A percentile compares a stretch with the other conserved stretches of the same genome.
Evolutionary conservation across 805 yeast species (phyloP).

Genomic region (Clavispora phyllophila): DNA sequence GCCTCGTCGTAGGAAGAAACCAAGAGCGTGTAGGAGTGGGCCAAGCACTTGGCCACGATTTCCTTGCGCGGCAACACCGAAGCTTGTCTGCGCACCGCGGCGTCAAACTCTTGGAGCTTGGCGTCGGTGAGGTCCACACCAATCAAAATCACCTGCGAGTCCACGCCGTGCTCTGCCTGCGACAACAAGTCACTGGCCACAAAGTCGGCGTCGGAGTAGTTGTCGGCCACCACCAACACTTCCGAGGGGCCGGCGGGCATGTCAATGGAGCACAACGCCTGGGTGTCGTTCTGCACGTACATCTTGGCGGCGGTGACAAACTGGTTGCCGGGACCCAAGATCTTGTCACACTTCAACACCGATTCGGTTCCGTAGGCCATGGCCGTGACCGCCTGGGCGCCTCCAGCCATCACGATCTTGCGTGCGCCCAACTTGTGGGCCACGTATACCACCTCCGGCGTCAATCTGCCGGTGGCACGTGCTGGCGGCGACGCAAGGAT

Average conservation of each 20-base stretch:
- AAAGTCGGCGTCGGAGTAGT: slow-evolving; percentile 82
- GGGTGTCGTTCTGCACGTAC: slow-evolving; percentile 93
- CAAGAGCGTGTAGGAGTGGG: slow-evolving; percentile 78
- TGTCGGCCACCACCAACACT: slow-evolving; percentile 93
- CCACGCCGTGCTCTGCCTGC: slow-evolving; percentile 98
- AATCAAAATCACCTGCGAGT: slow-evolving; percentile 90
- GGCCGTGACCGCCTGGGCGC: slow-evolving; percentile 98
- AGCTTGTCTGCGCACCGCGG: slow-evolving; percentile 83
- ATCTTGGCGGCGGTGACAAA: slow-evolving; percentile 99
- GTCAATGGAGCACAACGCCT: slow-evolving; percentile 92
- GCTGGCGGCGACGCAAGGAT: slow-evolving; percentile 91
- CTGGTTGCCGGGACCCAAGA: slow-evolving; percentile 98
- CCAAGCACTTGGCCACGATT: slow-evolving; percentile 85
- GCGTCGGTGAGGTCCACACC: slow-evolving; percentile 65
- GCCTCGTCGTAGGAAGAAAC: slow-evolving; percentile 76
- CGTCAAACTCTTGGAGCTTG: slow-evolving; percentile 66
- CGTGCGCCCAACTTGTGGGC: slow-evolving; percentile 94
- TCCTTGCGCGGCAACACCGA: slow-evolving; percentile 82
- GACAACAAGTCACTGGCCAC: slow-evolving; percentile 96
- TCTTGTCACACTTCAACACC: slow-evolving; percentile 91
- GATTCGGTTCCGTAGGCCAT: slow-evolving; percentile 97
- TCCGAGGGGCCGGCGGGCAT: slow-evolving; percentile 99
- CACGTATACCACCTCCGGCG: slow-evolving; percentile 96
- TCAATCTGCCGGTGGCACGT: slow-evolving; percentile 81
- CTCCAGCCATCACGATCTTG: slow-evolving; percentile 92